Base-by-base conservation (phyloP, 352 stramenopile genomes). In the Globisporangium solare region DNA sequence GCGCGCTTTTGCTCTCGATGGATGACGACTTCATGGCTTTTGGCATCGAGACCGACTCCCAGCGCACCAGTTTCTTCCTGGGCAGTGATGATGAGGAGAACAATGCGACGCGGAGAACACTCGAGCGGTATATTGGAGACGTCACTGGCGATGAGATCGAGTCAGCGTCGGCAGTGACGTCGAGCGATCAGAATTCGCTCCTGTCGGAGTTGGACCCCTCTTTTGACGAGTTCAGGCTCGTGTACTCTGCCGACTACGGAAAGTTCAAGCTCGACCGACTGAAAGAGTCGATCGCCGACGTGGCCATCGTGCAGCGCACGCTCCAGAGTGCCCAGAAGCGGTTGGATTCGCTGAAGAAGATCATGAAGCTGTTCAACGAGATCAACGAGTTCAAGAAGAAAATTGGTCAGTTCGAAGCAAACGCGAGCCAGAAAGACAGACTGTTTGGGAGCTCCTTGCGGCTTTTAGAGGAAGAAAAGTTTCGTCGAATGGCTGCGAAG, bases 401-500 rank as follows among this genome's bases (percentile, higher is more conserved):
- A 50, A 91, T 94, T n/a, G 70, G 52, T 0, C 70, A 87, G 42
- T 94, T 95, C 43, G 73, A 88, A 51, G 63, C 68, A 2, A 76
- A 68, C n/a, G 81, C 86, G 3, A 92, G 72, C 57, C 65, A 84
- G 37, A 94, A 89, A 40, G 68, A 85, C 35, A 76, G 86, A 0
- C 59, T 95, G 11, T 89, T 88, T 51, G 85, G 81, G 13, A 92
- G 69, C 51, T 94, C 84, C 0, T 46, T 86, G n/a, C 63, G 74
- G 0, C 58, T 95, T 1, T 55, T 93, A 6, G 77, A 93, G 49
- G 83, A 95, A 51, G 83, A 91, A 39, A 80, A 78, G 14, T 89
- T 86, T 48, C 77, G 86, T 32, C 92, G 87, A 52, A 74, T 69
- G 47, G 83, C 76, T 13, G 77, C 82, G 18, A 91, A 89, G 47